Base-by-base conservation (phyloP, 768 basidiomycete genomes). In the Tricholoma hemisulphureum region DNA sequence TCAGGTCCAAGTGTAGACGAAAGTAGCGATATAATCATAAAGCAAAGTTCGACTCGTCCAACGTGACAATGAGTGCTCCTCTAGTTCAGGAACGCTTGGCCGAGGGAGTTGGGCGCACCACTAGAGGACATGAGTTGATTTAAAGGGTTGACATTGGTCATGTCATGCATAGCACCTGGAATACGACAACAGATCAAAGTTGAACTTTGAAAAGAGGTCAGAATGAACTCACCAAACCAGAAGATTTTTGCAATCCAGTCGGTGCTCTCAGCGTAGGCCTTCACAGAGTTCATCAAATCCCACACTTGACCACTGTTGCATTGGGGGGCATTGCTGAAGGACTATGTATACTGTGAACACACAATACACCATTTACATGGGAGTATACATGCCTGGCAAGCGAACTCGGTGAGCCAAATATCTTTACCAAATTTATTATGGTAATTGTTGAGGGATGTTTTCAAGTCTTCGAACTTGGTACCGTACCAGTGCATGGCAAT, bases 401-500 rank as follows among this genome's bases (percentile, higher is more conserved):
- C 90, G 63, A 82, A 86, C 66, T 94, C 91, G 4, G 88, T 88
- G 57, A 87, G 68, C 79, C 80, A 83, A 64, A 92, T 73, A 26
- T 71, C 69, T 56, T 66, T 63, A 14, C 57, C 31, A 64, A 82
- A 86, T 2, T 71, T 72, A 37, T 60, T 58, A 65, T 89, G 72
- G 64, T 81, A 80, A 1, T 71, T 62, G 8, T 64, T 63, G 50
- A 87, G 69, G 70, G 85, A 87, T 11, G 56, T n/a, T 53, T 83
- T 77, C 66, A 93, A 79, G 9, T 75, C 75, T 0, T 74, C 51
- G 2, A 79, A 59, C 13, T 73, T 57, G 13, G 75, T 81, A 51
- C 81, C 85, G 69, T 97, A 96, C 69, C 74, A 86, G 68, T 97
- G 95, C 51, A 86, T 52, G 46, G 84, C 83, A 2, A 88, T 52